Conservation (phyloP, 805 yeast genomes). For the Barnettozyma pratensis region DNA sequence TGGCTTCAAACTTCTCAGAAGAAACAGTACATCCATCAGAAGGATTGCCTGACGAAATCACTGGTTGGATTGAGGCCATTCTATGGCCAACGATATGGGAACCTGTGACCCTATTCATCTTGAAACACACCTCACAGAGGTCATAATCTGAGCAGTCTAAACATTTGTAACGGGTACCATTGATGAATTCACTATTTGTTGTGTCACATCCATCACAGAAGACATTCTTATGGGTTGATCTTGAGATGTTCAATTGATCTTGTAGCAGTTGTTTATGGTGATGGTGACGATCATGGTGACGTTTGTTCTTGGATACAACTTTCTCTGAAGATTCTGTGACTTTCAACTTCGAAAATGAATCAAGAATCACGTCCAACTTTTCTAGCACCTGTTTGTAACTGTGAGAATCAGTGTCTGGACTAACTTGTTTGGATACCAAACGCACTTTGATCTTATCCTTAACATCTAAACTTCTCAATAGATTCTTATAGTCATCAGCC, state of each 20-base stretch:
- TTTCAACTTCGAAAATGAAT: not conserved
- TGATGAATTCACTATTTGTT: not conserved
- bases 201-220: conserved; percentile 10
- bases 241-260: not conserved
- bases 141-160: conserved; percentile 3
- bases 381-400: not conserved
- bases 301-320: not conserved
- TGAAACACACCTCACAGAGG: conserved; percentile 2
- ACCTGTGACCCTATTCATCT: not conserved
- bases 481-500: conserved; percentile 35
- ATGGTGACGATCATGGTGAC: not conserved
- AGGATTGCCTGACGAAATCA: not conserved
- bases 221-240: conserved; percentile 9
- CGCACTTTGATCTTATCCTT: not conserved
- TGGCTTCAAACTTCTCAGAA: not conserved
- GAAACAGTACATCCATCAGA: not conserved
- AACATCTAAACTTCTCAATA: conserved; percentile 33
- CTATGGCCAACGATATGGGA: not conserved
- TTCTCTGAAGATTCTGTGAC: not conserved
- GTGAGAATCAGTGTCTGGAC: not conserved
- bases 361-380: not conserved
- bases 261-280: not conserved
- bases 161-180: conserved; percentile 4
- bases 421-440: not conserved
- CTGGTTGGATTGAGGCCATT: conserved; percentile 1